phyloP scores from a whole-genome alignment of 2,329 filamentous ascomycete species.

The Aquanectria penicillioides region DNA sequence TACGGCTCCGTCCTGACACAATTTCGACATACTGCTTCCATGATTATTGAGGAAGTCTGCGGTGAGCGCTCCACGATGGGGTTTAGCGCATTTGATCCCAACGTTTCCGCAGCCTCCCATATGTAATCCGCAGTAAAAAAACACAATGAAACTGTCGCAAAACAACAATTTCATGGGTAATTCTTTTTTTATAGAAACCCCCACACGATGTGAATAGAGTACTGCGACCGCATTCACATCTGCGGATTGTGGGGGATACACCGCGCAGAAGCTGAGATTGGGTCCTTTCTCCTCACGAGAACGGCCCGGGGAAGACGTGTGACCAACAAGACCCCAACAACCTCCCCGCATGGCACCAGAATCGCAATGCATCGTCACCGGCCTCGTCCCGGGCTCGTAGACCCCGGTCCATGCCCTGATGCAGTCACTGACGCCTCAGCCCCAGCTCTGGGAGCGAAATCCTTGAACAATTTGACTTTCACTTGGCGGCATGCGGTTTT shows the following conservation, averaged over 20 bases:
- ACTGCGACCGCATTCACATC: no score
- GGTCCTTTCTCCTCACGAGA: constrained; percentile 30
- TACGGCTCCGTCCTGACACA: constrained; percentile 28
- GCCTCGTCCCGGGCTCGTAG: constrained; percentile 11
- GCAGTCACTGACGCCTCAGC: constrained; percentile 12
- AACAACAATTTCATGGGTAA: no score
- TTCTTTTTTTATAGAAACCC: no score
- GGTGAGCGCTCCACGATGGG: constrained; percentile 10
- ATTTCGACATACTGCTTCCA: constrained; percentile 20
- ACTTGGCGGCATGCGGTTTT: neutral
- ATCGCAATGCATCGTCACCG: constrained; percentile 8
- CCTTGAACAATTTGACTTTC: constrained; percentile 13
- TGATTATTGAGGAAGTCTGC: constrained; percentile 12
- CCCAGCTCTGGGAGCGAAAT: constrained; percentile 14
- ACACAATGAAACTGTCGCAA: constrained; percentile 9
- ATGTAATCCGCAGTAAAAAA: constrained; percentile 5
- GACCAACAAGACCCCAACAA: constrained; percentile 23
- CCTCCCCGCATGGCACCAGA: constrained; percentile 25
- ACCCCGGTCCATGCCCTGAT: constrained; percentile 22
- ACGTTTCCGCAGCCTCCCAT: constrained; percentile 15
- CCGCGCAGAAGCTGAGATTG: neutral
- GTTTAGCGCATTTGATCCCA: constrained; percentile 15
- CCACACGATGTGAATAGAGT: no score
- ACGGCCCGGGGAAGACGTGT: constrained; percentile 25
- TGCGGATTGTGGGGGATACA: constrained; percentile 5